Evolutionary conservation across 495 filamentous ascomycete genomes (phyloP), one percentile per base, ranked within the genome.

Genomic region (Bacidia gigantensis): DNA sequence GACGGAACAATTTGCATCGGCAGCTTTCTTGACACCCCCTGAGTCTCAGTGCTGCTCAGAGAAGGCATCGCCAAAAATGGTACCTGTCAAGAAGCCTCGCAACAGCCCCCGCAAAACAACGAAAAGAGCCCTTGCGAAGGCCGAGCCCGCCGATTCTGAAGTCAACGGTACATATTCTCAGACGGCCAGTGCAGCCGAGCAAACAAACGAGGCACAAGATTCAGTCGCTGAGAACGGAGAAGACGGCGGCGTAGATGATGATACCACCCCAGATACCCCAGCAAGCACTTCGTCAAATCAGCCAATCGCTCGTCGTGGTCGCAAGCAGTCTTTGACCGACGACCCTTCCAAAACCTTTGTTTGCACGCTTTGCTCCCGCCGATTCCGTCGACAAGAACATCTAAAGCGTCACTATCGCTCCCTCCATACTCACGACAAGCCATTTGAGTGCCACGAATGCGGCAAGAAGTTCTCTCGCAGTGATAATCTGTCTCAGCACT

Each of bases 381-480:
- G 93, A 48, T 99, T 99, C 82, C 87, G 93, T 55, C 87, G 93
- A 54, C 93, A 97, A 66, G 93, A 99, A 65, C 93, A 99, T 61
- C 82, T 99, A 53, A 97, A 97, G 81, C 87, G 93, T 54, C 93
- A 99, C 72, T 95, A 95, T 74, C 81, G 93, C 43, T 97, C 93
- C 38, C 86, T 99, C 41, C 93, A 97, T 73, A 99, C 93, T 1
- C 81, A 93, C 59, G 92, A 97, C 54, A 99, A 99, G 80, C 93
- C 93, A 5, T 97, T 97, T 65, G 87, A 95, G 67, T 99, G 93
- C 70, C 71, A 79, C 54, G 89, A 97, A 69, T 99, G 93, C 60
- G 90, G 92, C 54, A 99, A 99, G 81, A 95, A 95, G 73, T 99
- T 97, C 73, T 97, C 92, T 1, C 85, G 93, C 52, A 90, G 84